Evolutionary conservation across 805 yeast species (phyloP).

Genomic region (Torulaspora microellipsoides): DNA sequence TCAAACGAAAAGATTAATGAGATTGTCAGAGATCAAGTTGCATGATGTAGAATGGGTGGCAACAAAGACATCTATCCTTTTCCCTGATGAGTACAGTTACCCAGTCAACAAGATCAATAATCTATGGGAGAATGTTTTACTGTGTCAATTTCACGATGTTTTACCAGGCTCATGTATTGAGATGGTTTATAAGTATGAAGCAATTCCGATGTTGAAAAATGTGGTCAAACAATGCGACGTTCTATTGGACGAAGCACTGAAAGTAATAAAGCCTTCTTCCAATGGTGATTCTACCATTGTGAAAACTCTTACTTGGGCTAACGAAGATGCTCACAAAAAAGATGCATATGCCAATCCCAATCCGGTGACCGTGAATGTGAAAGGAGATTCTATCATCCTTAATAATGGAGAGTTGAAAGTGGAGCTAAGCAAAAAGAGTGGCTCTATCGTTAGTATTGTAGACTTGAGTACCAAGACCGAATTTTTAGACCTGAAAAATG

Average conservation of each 20-base stretch:
- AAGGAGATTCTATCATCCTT: conserved; percentile 43
- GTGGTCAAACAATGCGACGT: conserved; percentile 50
- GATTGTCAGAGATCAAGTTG: conserved; percentile 67
- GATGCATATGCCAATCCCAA: neutral
- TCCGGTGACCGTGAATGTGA: conserved; percentile 5
- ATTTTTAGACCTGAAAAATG: conserved; percentile 54
- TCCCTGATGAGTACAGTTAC: conserved; percentile 52
- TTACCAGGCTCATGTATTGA: conserved; percentile 95
- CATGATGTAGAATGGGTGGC: conserved; percentile 86
- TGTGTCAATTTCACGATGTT: conserved; percentile 97
- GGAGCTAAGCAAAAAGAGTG: conserved; percentile 49
- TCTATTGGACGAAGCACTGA: conserved; percentile 49
- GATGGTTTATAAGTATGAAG: conserved; percentile 85
- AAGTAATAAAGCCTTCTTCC: conserved; percentile 31
- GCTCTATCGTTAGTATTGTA: conserved; percentile 55
- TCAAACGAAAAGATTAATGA: conserved; percentile 71
- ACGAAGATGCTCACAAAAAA: conserved; percentile 36
- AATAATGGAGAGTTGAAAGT: conserved; percentile 61
- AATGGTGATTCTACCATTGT: conserved; percentile 20
- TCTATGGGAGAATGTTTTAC: conserved; percentile 82
- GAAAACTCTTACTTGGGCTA: conserved; percentile 62
- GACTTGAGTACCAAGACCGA: conserved; percentile 61
- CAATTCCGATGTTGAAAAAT: conserved; percentile 65
- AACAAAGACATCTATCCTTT: conserved; percentile 57
- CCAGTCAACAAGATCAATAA: conserved; percentile 64